phyloP scores from a whole-genome alignment of 2,329 filamentous ascomycete species.

The Ceratocystis eucalypticola region DNA sequence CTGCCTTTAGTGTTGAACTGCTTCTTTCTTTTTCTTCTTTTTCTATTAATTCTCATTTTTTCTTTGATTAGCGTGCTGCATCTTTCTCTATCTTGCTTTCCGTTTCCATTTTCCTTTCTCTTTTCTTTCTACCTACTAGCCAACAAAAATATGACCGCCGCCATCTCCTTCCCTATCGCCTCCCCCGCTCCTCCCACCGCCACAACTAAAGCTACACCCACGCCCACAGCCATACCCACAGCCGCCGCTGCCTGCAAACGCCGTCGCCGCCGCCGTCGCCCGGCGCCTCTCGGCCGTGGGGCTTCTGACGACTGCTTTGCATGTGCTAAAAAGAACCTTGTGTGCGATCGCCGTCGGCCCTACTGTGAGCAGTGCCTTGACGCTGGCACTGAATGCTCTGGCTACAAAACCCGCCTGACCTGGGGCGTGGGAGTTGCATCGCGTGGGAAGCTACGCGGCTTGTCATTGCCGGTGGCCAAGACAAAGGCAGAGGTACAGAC shows the following conservation, averaged over 20 bases:
- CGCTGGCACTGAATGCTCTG: constrained; percentile 80
- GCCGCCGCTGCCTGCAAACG: constrained; percentile 33
- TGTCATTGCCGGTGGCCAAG: constrained; percentile 60
- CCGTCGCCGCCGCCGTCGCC: constrained; percentile 58
- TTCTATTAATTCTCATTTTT: background rate
- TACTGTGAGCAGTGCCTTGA: constrained; percentile 94
- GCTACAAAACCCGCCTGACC: constrained; percentile 91
- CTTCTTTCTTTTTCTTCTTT: background rate
- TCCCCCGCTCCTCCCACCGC: constrained; percentile 32
- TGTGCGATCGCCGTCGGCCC: constrained; percentile 81
- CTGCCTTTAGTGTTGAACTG: background rate
- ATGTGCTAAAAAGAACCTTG: constrained; percentile 68
- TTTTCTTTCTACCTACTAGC: background rate
- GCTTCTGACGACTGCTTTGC: constrained; percentile 92
- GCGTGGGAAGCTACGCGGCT: constrained; percentile 80
- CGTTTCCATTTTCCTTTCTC: background rate
- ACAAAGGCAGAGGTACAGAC: constrained; percentile 33
- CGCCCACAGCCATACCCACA: constrained; percentile 26
- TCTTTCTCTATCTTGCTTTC: background rate
- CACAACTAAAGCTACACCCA: constrained; percentile 28
- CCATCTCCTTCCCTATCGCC: constrained; percentile 37
- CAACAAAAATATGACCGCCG: constrained; percentile 19
- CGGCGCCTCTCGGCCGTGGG: constrained; percentile 68
- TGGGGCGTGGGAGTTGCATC: constrained; percentile 95
- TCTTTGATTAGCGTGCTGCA: background rate